phyloP scores from a whole-genome alignment of 148 eudicot genomes.

The Vaccinium darrowii region DNA sequence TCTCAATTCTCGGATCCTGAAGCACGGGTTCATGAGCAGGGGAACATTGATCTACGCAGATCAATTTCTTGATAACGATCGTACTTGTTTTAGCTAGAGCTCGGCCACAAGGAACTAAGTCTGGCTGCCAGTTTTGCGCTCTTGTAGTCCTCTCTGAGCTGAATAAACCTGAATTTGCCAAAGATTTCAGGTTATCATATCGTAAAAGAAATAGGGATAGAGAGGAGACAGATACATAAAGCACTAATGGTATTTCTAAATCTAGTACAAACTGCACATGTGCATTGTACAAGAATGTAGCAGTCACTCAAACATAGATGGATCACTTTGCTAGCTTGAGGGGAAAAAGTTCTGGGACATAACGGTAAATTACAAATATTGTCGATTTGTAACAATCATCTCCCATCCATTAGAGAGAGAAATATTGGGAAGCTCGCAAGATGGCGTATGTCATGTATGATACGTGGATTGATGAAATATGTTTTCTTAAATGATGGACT shows the following conservation, averaged over 20 bases:
- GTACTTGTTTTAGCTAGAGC: slow-evolving; percentile 39
- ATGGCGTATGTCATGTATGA: background rate
- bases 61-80: background rate
- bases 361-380: background rate
- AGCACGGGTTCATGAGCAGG: background rate
- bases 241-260: background rate
- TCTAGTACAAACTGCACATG: background rate
- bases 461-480: background rate
- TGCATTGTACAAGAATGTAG: too few species aligned
- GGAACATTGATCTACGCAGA: background rate
- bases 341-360: too few species aligned
- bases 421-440: background rate
- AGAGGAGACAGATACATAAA: background rate
- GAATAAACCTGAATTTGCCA: slow-evolving; percentile 68
- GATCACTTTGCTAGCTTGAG: too few species aligned
- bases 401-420: background rate
- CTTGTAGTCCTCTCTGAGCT: slow-evolving; percentile 91
- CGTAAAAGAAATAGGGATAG: background rate
- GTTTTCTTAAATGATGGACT: background rate
- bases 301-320: too few species aligned
- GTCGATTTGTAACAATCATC: background rate
- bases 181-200: background rate
- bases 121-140: slow-evolving; percentile 86
- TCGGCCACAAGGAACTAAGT: slow-evolving; percentile 80
- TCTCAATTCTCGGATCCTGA: background rate